Evolutionary conservation across 1,284 basidiomycete species (phyloP).

Genomic region (Meripilus lineatus): DNA sequence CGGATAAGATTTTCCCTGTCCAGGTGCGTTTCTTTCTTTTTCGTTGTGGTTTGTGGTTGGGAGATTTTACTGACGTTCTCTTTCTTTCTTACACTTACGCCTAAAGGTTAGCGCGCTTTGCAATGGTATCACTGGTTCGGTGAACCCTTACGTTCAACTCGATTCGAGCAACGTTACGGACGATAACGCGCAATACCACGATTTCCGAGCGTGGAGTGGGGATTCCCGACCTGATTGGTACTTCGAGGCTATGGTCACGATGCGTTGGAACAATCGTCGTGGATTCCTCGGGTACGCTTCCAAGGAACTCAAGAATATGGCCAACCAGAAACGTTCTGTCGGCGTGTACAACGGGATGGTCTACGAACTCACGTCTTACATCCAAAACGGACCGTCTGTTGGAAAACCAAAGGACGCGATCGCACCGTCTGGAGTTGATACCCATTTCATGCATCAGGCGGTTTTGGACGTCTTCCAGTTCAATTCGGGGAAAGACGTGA

Average conservation of each 20-base stretch:
- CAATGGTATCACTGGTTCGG: constrained; percentile 75
- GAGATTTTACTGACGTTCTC: too few species aligned
- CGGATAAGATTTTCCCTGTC: constrained; percentile 87
- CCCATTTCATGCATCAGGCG: constrained; percentile 75
- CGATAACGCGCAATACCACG: constrained; percentile 85
- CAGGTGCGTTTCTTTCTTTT: constrained; percentile 50
- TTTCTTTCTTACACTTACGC: constrained; percentile 1
- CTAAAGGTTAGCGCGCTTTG: constrained; percentile 86
- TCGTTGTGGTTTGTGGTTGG: too few species aligned
- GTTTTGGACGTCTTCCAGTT: constrained; percentile 83
- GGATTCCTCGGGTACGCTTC: constrained; percentile 90
- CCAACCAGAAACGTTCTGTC: constrained; percentile 59
- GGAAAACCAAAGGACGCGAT: constrained; percentile 58
- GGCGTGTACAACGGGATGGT: constrained; percentile 82
- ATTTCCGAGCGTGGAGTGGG: constrained; percentile 85
- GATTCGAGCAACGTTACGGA: constrained; percentile 81
- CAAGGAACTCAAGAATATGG: constrained; percentile 72
- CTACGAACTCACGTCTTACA: constrained; percentile 87
- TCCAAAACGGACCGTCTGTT: constrained; percentile 50
- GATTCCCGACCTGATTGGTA: constrained; percentile 98
- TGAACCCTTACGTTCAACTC: constrained; percentile 84
- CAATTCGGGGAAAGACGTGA: constrained; percentile 82
- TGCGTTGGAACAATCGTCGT: constrained; percentile 85
- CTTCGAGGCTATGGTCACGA: constrained; percentile 84
- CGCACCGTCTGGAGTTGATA: constrained; percentile 50